Base-by-base conservation (phyloP, 371 early-diverging fungal genomes). In the Mortierella sp. region DNA sequence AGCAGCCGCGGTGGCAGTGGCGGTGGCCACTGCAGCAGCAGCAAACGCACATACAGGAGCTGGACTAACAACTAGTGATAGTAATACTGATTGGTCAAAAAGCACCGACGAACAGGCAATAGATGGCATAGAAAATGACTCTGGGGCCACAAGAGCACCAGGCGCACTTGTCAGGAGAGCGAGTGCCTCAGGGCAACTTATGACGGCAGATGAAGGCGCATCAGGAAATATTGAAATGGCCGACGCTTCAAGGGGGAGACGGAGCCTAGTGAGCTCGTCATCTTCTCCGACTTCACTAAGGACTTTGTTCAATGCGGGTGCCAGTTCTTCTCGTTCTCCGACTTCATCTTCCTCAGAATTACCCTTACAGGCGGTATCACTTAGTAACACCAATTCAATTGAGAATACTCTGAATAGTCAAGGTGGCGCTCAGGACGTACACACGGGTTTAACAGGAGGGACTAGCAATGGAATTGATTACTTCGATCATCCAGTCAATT, bases 221-320 rank as follows among this genome's bases (percentile, higher is more conserved):
- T 43, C 65, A 28, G 32, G 45, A 7, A 65, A 22, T 33, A 16
- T 50, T 15, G 65, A 65, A 19, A 55, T 36, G 19, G 15, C 60
- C 4, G 61, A 60, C 22, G 36, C 40, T 7, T 24, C 73, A 19
- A 62, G 58, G 21, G 13, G 66, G 8, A 65, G 61, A 36, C 57
- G 68, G 41, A 68, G 71, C 22, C 63, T 80, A 7, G 33, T 74
- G 41, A 68, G 69, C 28, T 80, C 80, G 13, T 74, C 80, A 1
- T 80, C 80, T 2, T 80, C 80, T 1, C 80, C 80, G 21, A 80
- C 80, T 0, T 80, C 80, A 3, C 21, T 80, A 36, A 64, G 80
- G 13, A 62, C 68, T 32, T 47, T 80, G 24, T 80, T 80, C 61
- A 67, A 64, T 53, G 67, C 80, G 19, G 75, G 80, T 3, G 68